These are phyloP conservation scores for Amoebophrya sp. DNA, from an alignment of 169 alveolate genomes.

Conservation along the genomic window DNA sequence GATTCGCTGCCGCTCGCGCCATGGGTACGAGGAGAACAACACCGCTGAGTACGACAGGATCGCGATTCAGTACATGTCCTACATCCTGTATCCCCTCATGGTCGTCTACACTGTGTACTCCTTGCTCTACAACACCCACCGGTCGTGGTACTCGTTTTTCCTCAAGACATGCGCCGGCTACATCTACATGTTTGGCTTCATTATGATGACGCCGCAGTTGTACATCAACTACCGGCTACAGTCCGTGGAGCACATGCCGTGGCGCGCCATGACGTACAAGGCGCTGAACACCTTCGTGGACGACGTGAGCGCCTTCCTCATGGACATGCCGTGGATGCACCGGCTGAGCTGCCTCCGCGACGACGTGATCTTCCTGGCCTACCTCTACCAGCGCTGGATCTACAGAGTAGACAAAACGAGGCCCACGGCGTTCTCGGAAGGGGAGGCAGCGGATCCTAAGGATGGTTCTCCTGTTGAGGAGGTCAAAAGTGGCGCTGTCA, in stretches of 20 bases:
- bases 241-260: slow-evolving; percentile 98
- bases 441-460: too few species aligned
- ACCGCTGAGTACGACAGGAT: slow-evolving; percentile 76
- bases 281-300: too few species aligned
- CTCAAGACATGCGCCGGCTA: slow-evolving; percentile 44
- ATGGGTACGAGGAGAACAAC: slow-evolving; percentile 59
- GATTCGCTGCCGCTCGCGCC: too few species aligned
- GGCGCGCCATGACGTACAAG: slow-evolving; percentile 86
- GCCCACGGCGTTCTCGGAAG: slow-evolving; percentile 20
- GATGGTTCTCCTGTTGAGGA: too few species aligned
- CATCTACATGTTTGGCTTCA: slow-evolving; percentile 41
- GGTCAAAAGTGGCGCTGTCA: too few species aligned
- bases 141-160: slow-evolving; percentile 87
- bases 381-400: slow-evolving; percentile 76
- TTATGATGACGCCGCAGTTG: slow-evolving; percentile 65
- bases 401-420: slow-evolving; percentile 37
- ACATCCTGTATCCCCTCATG: slow-evolving; percentile 34
- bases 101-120: slow-evolving; percentile 80
- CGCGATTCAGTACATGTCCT: slow-evolving; percentile 77
- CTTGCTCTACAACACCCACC: slow-evolving; percentile 65
- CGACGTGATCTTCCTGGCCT: slow-evolving; percentile 74
- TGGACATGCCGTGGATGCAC: slow-evolving; percentile 88
- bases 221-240: slow-evolving; percentile 93
- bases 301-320: too few species aligned
- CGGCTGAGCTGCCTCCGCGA: slow-evolving; percentile 80